Percentiles rank a stretch among this genome's conserved stretches.
Evolutionary conservation across 2,329 filamentous ascomycete genomes (phyloP).

Genomic region (Penicillium expansum): DNA sequence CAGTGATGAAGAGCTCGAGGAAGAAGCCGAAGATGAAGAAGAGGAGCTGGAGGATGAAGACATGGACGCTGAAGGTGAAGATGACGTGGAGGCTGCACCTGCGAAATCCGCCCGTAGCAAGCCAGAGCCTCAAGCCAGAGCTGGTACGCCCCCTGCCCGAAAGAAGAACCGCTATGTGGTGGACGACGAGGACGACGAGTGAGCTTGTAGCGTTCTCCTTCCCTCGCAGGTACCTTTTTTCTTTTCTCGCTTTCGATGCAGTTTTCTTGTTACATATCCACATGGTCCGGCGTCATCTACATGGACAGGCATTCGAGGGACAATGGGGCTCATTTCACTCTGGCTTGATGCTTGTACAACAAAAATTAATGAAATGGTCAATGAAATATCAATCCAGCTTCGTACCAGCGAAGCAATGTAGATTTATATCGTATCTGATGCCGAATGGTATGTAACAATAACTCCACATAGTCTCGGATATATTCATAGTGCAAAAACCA

Average conservation of each 20-base stretch:
- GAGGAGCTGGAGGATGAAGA: slow-evolving; percentile 45
- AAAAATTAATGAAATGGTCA: slow-evolving; percentile 24
- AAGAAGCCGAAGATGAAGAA: slow-evolving; percentile 46
- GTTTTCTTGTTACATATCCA: slow-evolving; percentile 10
- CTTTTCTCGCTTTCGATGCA: neutral
- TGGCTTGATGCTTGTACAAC: slow-evolving; percentile 9
- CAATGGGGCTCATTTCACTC: slow-evolving; percentile 2
- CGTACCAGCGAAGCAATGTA: slow-evolving; percentile 2
- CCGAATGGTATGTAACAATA: neutral
- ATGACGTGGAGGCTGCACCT: slow-evolving; percentile 34
- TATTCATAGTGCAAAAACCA: neutral
- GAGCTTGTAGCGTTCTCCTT: slow-evolving; percentile 8
- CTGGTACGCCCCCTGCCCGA: slow-evolving; percentile 38
- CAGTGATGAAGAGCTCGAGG: slow-evolving; percentile 50
- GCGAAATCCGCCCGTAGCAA: slow-evolving; percentile 30
- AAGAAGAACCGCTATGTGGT: slow-evolving; percentile 50
- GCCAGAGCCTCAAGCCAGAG: slow-evolving; percentile 22
- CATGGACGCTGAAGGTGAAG: slow-evolving; percentile 47
- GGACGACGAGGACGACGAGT: slow-evolving; percentile 50
- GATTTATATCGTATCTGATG: neutral
- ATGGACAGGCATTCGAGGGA: slow-evolving; percentile 17
- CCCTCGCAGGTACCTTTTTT: neutral
- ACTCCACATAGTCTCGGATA: neutral
- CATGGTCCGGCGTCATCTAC: slow-evolving; percentile 19
- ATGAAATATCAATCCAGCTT: slow-evolving; percentile 7